These are phyloP conservation scores for Vitis hybrid DNA, from an alignment of 177 flowering plant species.

Conservation along the genomic window DNA sequence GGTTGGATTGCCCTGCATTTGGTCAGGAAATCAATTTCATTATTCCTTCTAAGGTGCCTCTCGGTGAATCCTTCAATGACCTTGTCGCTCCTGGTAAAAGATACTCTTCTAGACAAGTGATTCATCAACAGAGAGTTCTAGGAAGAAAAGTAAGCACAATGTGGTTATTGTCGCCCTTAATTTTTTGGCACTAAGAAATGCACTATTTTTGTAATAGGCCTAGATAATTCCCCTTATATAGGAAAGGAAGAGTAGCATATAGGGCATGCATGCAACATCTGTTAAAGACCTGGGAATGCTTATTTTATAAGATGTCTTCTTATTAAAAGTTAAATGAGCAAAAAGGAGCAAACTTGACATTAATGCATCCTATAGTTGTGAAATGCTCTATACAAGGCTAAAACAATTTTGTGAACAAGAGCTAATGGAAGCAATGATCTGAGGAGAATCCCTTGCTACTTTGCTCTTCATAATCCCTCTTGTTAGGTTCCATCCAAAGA, in stretches of 20 bases:
- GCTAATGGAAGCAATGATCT: no score
- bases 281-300: no score
- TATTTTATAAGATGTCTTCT: no score
- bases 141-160: conserved; percentile 61
- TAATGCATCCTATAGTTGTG: no score
- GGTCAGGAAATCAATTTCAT: conserved; percentile 63
- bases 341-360: no score
- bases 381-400: no score
- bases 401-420: no score
- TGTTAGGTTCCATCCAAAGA: no score
- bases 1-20: conserved; percentile 84
- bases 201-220: neutral
- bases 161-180: neutral
- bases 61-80: conserved; percentile 74
- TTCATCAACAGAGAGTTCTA: conserved; percentile 69
- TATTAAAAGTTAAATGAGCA: no score
- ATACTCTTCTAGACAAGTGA: conserved; percentile 87
- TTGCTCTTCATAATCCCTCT: no score
- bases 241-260: neutral
- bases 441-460: no score
- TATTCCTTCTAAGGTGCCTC: conserved; percentile 92
- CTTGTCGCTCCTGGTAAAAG: conserved; percentile 73
- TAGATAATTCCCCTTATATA: neutral
- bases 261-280: no score
- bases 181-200: neutral